Percentiles rank a stretch among this genome's conserved stretches.
Conservation (phyloP, 1,284 basidiomycete genomes). For the Irpex rosettiformis region DNA sequence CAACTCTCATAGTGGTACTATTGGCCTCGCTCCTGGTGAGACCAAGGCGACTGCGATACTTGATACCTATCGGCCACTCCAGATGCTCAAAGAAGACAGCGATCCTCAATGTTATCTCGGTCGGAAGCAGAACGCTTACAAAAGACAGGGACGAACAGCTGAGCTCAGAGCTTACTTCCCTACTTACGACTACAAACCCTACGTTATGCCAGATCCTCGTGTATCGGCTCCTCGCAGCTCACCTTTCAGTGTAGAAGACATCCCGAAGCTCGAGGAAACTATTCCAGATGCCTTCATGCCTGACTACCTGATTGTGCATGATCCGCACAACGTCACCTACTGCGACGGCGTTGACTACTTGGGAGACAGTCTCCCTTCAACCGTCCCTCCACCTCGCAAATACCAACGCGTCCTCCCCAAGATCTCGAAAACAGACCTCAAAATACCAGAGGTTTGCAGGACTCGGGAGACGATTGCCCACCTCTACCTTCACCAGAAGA, state of each 20-base stretch:
- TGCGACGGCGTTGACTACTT: background rate
- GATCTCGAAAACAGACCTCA: background rate
- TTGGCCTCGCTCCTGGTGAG: too few relatives aligned
- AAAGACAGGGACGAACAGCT: background rate
- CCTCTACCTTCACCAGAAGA: slow-evolving; percentile 25
- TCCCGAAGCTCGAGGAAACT: slow-evolving; percentile 25
- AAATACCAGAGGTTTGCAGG: background rate
- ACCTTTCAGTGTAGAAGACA: slow-evolving; percentile 10
- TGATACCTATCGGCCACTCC: background rate
- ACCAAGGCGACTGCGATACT: too few relatives aligned
- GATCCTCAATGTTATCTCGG: background rate
- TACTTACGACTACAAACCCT: background rate
- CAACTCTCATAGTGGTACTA: too few relatives aligned
- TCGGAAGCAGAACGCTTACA: background rate
- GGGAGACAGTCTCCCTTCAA: slow-evolving; percentile 1
- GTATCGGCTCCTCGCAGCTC: background rate
- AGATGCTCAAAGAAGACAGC: background rate
- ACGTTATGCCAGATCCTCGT: background rate
- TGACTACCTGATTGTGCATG: slow-evolving; percentile 28
- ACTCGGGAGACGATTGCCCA: slow-evolving; percentile 12
- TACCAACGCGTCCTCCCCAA: background rate
- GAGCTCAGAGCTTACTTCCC: background rate
- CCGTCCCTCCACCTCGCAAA: background rate
- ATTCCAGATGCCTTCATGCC: slow-evolving; percentile 27
- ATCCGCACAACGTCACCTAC: slow-evolving; percentile 13